A percentile compares a stretch with the other conserved stretches of the same genome.
These are phyloP conservation scores for Sideroxylon spinosum DNA, from an alignment of 179 eudicot genomes.

Conservation along the genomic window DNA sequence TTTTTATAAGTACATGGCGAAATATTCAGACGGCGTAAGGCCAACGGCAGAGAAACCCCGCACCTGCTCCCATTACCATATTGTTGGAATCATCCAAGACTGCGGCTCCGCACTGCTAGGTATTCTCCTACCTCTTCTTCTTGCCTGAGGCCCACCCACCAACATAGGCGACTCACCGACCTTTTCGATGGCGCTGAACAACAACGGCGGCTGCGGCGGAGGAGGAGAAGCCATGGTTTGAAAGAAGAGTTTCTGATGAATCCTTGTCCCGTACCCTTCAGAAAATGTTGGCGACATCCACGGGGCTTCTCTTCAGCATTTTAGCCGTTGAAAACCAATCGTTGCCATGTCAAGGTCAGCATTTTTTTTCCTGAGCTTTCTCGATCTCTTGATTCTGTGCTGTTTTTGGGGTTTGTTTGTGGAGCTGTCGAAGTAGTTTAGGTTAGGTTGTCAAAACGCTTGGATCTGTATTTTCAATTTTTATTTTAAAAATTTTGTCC, in stretches of 20 bases:
- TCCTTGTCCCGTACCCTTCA: background rate
- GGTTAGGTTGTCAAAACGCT: background rate
- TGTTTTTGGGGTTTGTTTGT: background rate
- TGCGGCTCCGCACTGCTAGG: too few relatives aligned
- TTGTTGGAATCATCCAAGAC: too few relatives aligned
- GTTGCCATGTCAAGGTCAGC: constrained; percentile 42
- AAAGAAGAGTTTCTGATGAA: constrained; percentile 11
- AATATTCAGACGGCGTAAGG: too few relatives aligned
- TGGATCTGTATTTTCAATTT: background rate
- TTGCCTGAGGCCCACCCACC: too few relatives aligned
- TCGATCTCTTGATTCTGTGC: background rate
- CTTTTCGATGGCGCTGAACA: too few relatives aligned
- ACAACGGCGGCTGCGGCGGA: background rate
- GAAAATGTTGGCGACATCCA: constrained; percentile 25
- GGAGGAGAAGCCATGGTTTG: constrained; percentile 11
- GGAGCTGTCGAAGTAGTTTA: too few relatives aligned
- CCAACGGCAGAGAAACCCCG: too few relatives aligned
- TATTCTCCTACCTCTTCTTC: too few relatives aligned
- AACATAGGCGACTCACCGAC: too few relatives aligned
- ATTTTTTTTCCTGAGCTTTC: background rate
- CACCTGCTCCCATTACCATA: too few relatives aligned
- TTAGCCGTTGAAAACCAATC: constrained; percentile 6
- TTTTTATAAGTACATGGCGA: too few relatives aligned
- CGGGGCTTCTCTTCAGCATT: too few relatives aligned
- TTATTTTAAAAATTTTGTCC: background rate